Evolutionary conservation across 1,139 yeast genomes (phyloP), one percentile per base, ranked within the genome.

Genomic region (Pichia sp.): DNA sequence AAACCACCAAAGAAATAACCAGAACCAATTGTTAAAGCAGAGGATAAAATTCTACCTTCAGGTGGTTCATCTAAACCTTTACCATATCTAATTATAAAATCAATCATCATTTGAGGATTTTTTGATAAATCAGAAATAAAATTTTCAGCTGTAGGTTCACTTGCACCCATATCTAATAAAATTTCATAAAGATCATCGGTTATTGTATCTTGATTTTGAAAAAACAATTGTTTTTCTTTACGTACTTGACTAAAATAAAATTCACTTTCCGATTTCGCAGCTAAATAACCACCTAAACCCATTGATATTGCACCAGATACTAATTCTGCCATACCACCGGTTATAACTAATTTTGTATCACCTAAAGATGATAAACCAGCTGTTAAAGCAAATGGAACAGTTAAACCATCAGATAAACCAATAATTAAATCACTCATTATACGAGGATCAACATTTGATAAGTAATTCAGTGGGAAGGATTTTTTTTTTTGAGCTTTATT

Each of bases 321-420:
- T 57, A 84, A 70, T 63, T 84, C 94, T 4, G 92, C 92, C 76
- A 84, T 77, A 34, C 92, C 94, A 71, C 92, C 94, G 24, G 92
- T 82, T 44, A 84, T 82, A 34, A 84, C 94, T 57, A 84, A 69
- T 59, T 73, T 79, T 16, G 89, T 69, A 58, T 82, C 83, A 47
- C 94, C 94, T 47, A 84, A 69, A 1, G 89, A 81, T 1, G 89
- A 82, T 48, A 84, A 70, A 37, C 92, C 94, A 0, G 94, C 92
- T 5, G 92, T 84, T 55, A 84, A 71, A 6, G 94, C 92, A 69
- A 84, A 84, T 22, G 94, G 94, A 40, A 84, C 94, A 2, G 94
- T 84, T 55, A 84, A 70, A 2, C 94, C 94, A 61, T 84, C 94
- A 39, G 86, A 78, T 48, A 84, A 71, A 4, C 94, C 94, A 56